Evolutionary conservation across 2,329 filamentous ascomycete genomes (phyloP).

Genomic region (Apiospora rasikravindrae): DNA sequence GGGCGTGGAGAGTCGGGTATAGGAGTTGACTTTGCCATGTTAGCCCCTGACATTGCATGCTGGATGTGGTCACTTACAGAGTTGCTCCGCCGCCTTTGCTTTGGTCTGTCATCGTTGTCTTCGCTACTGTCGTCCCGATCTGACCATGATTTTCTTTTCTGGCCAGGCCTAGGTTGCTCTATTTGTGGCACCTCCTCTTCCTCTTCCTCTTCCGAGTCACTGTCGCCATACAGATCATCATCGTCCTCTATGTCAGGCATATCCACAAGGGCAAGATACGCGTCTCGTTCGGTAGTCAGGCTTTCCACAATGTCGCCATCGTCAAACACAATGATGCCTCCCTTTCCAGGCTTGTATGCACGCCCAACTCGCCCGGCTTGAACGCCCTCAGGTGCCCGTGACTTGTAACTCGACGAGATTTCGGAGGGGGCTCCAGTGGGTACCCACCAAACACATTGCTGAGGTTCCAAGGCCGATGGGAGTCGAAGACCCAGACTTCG

Average conservation of each 20-base stretch:
- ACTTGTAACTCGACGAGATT: conserved; percentile 50
- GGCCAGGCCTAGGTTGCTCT: conserved; percentile 53
- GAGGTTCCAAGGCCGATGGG: conserved; percentile 92
- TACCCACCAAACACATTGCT: conserved; percentile 88
- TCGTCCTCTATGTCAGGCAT: conserved; percentile 90
- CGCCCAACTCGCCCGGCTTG: conserved; percentile 73
- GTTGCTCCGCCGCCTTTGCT: conserved; percentile 84
- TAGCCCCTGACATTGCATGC: background rate
- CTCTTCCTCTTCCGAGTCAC: conserved; percentile 61
- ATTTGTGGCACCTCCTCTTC: conserved; percentile 64
- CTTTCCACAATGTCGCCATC: conserved; percentile 94
- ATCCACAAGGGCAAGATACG: conserved; percentile 82
- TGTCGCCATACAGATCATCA: conserved; percentile 65
- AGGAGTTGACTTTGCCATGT: conserved; percentile 58
- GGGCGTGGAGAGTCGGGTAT: conserved; percentile 71
- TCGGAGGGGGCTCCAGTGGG: conserved; percentile 58
- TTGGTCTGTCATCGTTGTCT: conserved; percentile 76
- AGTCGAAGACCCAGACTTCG: conserved; percentile 93
- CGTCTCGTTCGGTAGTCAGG: conserved; percentile 73
- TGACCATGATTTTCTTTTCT: conserved; percentile 83
- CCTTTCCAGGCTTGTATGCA: conserved; percentile 76
- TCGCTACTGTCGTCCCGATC: conserved; percentile 71
- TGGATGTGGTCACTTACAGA: conserved; percentile 61
- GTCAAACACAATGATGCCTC: conserved; percentile 92
- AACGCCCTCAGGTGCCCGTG: conserved; percentile 68